phyloP scores from a whole-genome alignment of 768 basidiomycete species.

The Russula emetica region DNA sequence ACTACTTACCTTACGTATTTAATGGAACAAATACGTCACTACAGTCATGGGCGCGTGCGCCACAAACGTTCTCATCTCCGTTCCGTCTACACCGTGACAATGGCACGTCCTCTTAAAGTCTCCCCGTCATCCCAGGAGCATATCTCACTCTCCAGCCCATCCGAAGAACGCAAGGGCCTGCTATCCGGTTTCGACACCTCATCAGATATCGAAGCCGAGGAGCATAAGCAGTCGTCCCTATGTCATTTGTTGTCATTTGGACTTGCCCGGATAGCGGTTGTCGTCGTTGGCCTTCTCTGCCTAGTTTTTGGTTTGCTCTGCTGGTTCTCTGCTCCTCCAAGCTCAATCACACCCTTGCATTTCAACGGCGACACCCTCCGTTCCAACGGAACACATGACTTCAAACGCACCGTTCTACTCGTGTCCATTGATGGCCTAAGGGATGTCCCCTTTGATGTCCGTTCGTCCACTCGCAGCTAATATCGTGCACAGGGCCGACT shows the following conservation, averaged over 20 bases:
- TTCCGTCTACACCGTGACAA: background rate
- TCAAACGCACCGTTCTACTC: slow-evolving; percentile 74
- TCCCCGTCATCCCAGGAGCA: background rate
- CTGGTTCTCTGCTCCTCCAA: slow-evolving; percentile 12
- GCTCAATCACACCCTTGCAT: slow-evolving; percentile 24
- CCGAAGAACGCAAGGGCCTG: slow-evolving; percentile 30
- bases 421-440: slow-evolving; percentile 85
- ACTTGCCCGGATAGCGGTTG: slow-evolving; percentile 12
- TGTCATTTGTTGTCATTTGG: slow-evolving; percentile 15
- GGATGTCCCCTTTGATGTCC: slow-evolving; percentile 30
- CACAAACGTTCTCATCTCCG: too few relatives aligned
- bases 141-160: background rate
- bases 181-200: slow-evolving; percentile 22
- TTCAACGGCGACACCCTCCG: slow-evolving; percentile 44
- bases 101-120: background rate
- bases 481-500: slow-evolving; percentile 59
- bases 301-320: slow-evolving; percentile 7
- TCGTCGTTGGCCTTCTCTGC: slow-evolving; percentile 6
- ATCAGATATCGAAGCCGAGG: background rate
- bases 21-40: background rate
- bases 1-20: slow-evolving; percentile 27
- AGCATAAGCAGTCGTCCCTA: background rate
- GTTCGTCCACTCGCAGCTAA: background rate
- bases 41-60: too few relatives aligned
- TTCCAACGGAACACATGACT: slow-evolving; percentile 82